phyloP scores from a whole-genome alignment of 352 stramenopile genomes.

The Lagenidium sp. region DNA sequence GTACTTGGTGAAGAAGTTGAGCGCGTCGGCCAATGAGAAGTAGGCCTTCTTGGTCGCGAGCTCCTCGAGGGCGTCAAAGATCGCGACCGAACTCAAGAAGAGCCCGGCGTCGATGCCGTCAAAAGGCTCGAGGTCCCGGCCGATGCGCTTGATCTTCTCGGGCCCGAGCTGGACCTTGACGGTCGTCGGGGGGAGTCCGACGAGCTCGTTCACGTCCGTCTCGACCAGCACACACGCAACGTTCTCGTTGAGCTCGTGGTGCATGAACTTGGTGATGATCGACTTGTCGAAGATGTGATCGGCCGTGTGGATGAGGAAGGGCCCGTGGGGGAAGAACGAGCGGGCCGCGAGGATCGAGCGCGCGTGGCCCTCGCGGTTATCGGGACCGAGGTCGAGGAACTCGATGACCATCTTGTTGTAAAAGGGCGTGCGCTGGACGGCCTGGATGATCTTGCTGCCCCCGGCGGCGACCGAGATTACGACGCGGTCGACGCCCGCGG shows the following conservation, averaged over 20 bases:
- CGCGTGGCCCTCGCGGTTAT: constrained; percentile 20
- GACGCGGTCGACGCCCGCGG: constrained; percentile 63
- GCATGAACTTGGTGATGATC: constrained; percentile 53
- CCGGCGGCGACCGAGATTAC: constrained; percentile 67
- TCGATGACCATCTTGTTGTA: constrained; percentile 56
- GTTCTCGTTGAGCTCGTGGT: constrained; percentile 42
- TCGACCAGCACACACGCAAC: constrained; percentile 69
- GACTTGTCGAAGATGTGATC: constrained; percentile 35
- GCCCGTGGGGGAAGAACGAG: constrained; percentile 12
- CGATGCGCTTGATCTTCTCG: constrained; percentile 54
- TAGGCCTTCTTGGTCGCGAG: constrained; percentile 55
- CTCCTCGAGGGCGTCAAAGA: constrained; percentile 56
- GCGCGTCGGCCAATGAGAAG: constrained; percentile 67
- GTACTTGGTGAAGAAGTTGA: constrained; percentile 57
- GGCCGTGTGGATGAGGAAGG: constrained; percentile 26
- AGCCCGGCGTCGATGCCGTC: constrained; percentile 64
- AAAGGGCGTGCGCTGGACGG: constrained; percentile 55
- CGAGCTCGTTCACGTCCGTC: constrained; percentile 51
- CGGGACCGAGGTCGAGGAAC: constrained; percentile 19
- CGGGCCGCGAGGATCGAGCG: constrained; percentile 21
- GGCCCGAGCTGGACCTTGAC: constrained; percentile 55
- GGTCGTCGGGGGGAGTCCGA: constrained; percentile 40
- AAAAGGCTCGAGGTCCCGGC: constrained; percentile 36
- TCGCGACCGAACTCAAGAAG: constrained; percentile 58
- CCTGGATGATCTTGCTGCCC: constrained; percentile 43